Conservation (phyloP, 2,329 filamentous ascomycete species). For the Periconia digitata region DNA sequence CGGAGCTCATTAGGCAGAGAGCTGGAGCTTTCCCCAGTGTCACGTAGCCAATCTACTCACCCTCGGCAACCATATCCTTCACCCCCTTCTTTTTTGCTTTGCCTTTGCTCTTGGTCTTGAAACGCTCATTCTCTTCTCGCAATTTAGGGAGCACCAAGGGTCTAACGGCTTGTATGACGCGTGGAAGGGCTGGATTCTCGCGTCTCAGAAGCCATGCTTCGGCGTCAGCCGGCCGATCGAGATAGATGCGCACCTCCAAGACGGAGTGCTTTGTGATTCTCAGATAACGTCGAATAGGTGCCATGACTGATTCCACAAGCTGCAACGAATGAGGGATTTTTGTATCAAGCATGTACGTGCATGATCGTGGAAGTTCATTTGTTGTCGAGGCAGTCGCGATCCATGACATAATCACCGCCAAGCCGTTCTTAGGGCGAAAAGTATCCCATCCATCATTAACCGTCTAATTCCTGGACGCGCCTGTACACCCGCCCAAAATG, state of each 20-base stretch:
- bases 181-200: conserved; percentile 73
- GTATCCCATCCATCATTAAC: too few relatives aligned
- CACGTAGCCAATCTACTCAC: conserved; percentile 51
- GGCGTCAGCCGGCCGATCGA: conserved; percentile 83
- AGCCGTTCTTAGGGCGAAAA: too few relatives aligned
- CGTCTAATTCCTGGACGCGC: too few relatives aligned
- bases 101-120: conserved; percentile 60
- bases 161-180: conserved; percentile 81
- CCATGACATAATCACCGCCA: too few relatives aligned
- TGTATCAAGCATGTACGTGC: neutral
- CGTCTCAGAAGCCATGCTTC: conserved; percentile 82
- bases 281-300: conserved; percentile 84
- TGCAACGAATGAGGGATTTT: neutral
- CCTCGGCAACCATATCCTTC: conserved; percentile 83
- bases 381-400: neutral
- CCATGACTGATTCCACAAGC: conserved; percentile 58
- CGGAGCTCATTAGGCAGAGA: neutral
- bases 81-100: conserved; percentile 75
- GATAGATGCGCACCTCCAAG: conserved; percentile 94
- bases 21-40: neutral
- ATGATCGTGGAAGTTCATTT: too few relatives aligned
- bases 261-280: conserved; percentile 92
- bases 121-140: conserved; percentile 74
- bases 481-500: conserved; percentile 38
- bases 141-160: conserved; percentile 89